phyloP scores from a whole-genome alignment of 768 basidiomycete genomes.

The Tylopilus sp. region DNA sequence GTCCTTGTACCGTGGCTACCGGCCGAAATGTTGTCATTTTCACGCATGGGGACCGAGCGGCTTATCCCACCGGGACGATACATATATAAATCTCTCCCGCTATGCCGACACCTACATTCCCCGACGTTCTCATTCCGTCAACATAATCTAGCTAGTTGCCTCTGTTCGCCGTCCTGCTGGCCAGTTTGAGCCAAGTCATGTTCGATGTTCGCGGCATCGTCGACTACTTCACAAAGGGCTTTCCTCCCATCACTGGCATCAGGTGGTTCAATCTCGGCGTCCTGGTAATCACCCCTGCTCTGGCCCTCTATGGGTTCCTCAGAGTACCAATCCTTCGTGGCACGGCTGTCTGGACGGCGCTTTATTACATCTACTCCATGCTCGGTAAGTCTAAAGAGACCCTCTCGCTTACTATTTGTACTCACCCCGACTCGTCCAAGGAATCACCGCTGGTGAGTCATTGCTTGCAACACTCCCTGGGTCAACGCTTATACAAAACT shows the following conservation, averaged over 20 bases:
- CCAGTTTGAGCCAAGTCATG: constrained; percentile 8
- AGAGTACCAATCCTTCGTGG: constrained; percentile 40
- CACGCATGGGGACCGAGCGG: constrained; percentile 10
- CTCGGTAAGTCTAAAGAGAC: constrained; percentile 47
- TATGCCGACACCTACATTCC: constrained; percentile 12
- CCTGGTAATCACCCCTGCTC: constrained; percentile 64
- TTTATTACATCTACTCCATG: constrained; percentile 88
- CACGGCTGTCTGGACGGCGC: constrained; percentile 58
- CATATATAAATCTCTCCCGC: constrained; percentile 27
- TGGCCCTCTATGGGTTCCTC: constrained; percentile 68
- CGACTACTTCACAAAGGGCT: constrained; percentile 19
- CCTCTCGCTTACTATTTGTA: constrained; percentile 7
- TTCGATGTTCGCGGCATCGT: constrained; percentile 5
- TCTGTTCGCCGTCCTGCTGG: constrained; percentile 2
- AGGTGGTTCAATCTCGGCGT: constrained; percentile 78
- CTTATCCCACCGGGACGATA: constrained; percentile 25
- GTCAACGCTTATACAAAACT: constrained; percentile 1
- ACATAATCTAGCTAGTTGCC: constrained; percentile 3
- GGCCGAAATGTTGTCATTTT: constrained; percentile 19
- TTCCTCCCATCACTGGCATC: constrained; percentile 53
- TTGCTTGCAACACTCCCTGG: background rate
- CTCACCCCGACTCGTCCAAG: constrained; percentile 25
- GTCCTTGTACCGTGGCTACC: constrained; percentile 20
- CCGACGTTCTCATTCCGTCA: constrained; percentile 12
- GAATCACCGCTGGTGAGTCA: constrained; percentile 47